A percentile compares a stretch with the other conserved stretches of the same genome.
Evolutionary conservation across 1,284 basidiomycete genomes (phyloP).

Genomic region (Schizophyllum commune): DNA sequence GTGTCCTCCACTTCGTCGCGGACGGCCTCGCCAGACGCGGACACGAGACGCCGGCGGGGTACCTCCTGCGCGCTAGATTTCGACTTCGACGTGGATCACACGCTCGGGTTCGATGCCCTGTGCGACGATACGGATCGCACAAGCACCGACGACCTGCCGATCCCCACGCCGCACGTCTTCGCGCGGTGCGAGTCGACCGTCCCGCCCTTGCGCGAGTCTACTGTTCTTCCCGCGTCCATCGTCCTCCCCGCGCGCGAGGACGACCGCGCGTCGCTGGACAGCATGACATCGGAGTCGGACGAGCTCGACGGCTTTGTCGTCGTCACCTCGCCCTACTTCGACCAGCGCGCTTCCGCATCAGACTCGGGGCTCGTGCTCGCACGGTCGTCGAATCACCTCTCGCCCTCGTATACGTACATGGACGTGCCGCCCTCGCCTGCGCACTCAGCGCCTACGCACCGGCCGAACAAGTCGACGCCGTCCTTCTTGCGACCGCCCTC

Average conservation of each 20-base stretch:
- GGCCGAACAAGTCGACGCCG: background rate
- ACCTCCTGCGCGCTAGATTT: background rate
- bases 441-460: background rate
- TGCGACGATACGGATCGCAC: background rate
- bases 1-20: background rate
- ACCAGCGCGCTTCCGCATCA: background rate
- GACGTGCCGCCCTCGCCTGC: background rate
- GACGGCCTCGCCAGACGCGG: background rate
- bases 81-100: background rate
- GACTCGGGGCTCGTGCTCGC: background rate
- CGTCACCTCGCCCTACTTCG: background rate
- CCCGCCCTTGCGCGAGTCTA: background rate
- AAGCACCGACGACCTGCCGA: background rate
- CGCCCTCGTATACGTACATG: background rate
- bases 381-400: background rate
- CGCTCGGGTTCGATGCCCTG: background rate
- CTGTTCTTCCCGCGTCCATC: no score
- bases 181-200: background rate
- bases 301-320: background rate
- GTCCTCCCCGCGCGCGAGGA: background rate
- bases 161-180: background rate
- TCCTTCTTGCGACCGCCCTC: background rate
- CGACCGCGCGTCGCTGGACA: background rate
- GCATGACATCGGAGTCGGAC: background rate
- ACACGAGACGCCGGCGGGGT: background rate